Evolutionary conservation across 169 alveolate genomes (phyloP).

Genomic region (Plasmodium cynomolgi): DNA sequence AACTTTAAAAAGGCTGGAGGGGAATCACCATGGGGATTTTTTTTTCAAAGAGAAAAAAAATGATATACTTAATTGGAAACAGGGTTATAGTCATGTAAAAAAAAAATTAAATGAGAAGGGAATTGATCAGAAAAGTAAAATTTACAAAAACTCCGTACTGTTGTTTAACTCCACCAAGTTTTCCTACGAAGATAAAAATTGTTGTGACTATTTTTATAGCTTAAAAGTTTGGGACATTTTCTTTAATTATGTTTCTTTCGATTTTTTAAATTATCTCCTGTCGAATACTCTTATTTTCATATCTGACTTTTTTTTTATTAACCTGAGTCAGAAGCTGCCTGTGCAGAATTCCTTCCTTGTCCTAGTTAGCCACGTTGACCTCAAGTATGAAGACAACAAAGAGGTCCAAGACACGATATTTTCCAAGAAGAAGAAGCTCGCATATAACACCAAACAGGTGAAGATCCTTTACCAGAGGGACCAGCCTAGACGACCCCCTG

Average conservation of each 20-base stretch:
- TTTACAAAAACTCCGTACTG: slow-evolving; percentile 46
- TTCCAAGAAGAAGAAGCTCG: slow-evolving; percentile 30
- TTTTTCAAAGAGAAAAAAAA: slow-evolving; percentile 49
- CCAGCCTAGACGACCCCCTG: neutral
- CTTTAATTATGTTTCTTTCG: slow-evolving; percentile 64
- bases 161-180: slow-evolving; percentile 63
- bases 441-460: slow-evolving; percentile 27
- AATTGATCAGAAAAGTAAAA: slow-evolving; percentile 42
- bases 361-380: slow-evolving; percentile 14
- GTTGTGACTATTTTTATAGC: slow-evolving; percentile 71
- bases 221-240: slow-evolving; percentile 69
- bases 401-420: slow-evolving; percentile 11
- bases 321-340: neutral
- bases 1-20: slow-evolving; percentile 31
- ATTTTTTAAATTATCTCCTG: slow-evolving; percentile 58
- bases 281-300: slow-evolving; percentile 69
- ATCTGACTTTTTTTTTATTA: slow-evolving; percentile 51
- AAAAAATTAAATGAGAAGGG: slow-evolving; percentile 68
- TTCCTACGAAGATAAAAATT: slow-evolving; percentile 68
- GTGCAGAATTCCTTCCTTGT: slow-evolving; percentile 33
- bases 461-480: slow-evolving; percentile 18
- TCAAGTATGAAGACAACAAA: slow-evolving; percentile 20
- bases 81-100: slow-evolving; percentile 47
- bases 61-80: slow-evolving; percentile 41
- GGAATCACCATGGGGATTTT: slow-evolving; percentile 23